Conservation (phyloP, 306 rosid species). For the Calophaca sinica region DNA sequence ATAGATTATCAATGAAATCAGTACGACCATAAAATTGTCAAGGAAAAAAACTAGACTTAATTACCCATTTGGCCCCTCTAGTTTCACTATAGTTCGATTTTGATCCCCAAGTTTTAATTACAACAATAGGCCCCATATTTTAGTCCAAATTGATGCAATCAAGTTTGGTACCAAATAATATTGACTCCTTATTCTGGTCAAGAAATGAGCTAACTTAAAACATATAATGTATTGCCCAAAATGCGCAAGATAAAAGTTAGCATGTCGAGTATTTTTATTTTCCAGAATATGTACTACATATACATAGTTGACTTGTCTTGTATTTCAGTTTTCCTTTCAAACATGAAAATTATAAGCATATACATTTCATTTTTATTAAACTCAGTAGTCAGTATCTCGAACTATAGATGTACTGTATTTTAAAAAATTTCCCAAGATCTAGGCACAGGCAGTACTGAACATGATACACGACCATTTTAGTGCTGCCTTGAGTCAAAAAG, state of each 20-base stretch:
- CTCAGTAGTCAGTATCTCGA: too few species aligned
- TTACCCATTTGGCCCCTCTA: not conserved
- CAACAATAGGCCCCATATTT: not conserved
- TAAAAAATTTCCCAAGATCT: not conserved
- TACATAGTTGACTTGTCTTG: not conserved
- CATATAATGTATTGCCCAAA: not conserved
- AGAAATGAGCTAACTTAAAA: not conserved
- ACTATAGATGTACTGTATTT: too few species aligned
- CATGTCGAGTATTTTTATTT: not conserved
- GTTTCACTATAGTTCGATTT: not conserved
- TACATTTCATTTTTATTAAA: too few species aligned
- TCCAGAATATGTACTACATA: not conserved
- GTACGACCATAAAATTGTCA: not conserved
- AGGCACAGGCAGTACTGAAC: not conserved
- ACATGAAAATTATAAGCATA: not conserved
- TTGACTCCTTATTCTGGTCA: not conserved
- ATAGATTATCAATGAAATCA: not conserved
- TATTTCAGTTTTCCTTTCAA: not conserved
- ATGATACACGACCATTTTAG: not conserved
- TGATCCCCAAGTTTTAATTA: conserved; percentile 7
- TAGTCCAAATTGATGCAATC: conserved; percentile 7
- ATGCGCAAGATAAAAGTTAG: not conserved
- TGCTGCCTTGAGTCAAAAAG: too few species aligned
- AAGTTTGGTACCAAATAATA: conserved; percentile 4
- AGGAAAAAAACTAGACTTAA: not conserved